These are phyloP conservation scores for Geotrichum cucujoidarum DNA, from an alignment of 1,139 yeast species.

Conservation along the genomic window DNA sequence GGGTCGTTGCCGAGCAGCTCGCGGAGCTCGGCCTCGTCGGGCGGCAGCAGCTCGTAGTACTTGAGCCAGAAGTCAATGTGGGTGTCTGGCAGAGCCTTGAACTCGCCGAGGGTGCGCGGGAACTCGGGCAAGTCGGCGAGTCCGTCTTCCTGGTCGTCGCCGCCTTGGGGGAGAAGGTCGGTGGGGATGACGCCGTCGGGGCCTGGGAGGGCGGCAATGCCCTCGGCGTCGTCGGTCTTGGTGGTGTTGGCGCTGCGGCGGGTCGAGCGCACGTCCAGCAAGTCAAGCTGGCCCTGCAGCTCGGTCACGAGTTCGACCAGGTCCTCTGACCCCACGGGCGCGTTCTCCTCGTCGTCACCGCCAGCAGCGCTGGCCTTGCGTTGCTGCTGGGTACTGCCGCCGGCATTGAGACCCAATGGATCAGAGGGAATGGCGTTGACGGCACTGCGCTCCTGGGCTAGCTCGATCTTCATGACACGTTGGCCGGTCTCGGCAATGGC, in stretches of 20 bases:
- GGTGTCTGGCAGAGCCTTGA: constrained; percentile 44
- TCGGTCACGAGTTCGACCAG: constrained; percentile 81
- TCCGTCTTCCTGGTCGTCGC: constrained; percentile 28
- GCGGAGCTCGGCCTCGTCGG: constrained; percentile 33
- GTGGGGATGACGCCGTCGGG: constrained; percentile 68
- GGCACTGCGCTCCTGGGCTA: constrained; percentile 42
- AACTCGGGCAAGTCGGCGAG: constrained; percentile 33
- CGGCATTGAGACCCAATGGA: background rate
- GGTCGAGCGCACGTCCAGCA: constrained; percentile 38
- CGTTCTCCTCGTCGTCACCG: background rate
- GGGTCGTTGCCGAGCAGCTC: constrained; percentile 31
- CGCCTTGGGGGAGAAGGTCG: constrained; percentile 27
- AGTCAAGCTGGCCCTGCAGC: constrained; percentile 76
- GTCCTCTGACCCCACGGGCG: constrained; percentile 68
- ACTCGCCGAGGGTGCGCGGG: constrained; percentile 59
- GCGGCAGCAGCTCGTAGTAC: constrained; percentile 52
- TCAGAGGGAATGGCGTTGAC: constrained; percentile 25
- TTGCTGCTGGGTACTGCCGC: background rate
- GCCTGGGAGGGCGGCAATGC: constrained; percentile 54
- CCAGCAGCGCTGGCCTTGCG: background rate
- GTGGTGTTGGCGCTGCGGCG: constrained; percentile 34
- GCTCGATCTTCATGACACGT: constrained; percentile 64
- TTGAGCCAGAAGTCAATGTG: constrained; percentile 51
- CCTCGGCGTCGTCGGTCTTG: constrained; percentile 38
- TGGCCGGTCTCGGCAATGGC: constrained; percentile 65